A percentile compares a stretch with the other conserved stretches of the same genome.
These are phyloP conservation scores for Tremella fuciformis DNA, from an alignment of 768 basidiomycete species.

Conservation along the genomic window DNA sequence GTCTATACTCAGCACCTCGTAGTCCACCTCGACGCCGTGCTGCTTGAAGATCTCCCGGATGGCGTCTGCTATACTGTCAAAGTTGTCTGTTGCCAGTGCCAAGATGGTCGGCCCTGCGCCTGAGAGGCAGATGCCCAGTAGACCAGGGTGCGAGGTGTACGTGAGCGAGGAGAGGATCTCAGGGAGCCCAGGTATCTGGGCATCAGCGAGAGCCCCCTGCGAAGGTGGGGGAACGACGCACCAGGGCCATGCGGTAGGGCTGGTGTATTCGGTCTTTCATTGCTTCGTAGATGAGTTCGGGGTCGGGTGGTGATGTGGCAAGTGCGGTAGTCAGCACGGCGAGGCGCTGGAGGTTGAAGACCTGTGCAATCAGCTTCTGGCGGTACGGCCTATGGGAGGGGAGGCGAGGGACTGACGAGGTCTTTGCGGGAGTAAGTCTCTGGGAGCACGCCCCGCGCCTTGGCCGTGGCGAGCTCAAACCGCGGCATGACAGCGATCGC, in stretches of 20 bases:
- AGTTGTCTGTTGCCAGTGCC: constrained; percentile 81
- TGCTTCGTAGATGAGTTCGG: constrained; percentile 95
- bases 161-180: constrained; percentile 87
- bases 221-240: constrained; percentile 53
- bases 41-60: constrained; percentile 70
- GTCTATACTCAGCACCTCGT: constrained; percentile 76
- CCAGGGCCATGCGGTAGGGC: constrained; percentile 84
- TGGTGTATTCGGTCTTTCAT: constrained; percentile 99
- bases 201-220: neutral
- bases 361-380: constrained; percentile 56
- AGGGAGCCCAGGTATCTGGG: constrained; percentile 89
- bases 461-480: constrained; percentile 95
- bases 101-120: constrained; percentile 97
- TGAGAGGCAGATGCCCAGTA: constrained; percentile 94
- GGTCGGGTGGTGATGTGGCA: constrained; percentile 82
- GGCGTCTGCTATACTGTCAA: constrained; percentile 78
- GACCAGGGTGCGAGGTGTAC: constrained; percentile 82
- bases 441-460: constrained; percentile 86
- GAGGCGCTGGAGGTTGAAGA: constrained; percentile 94
- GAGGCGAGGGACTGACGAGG: constrained; percentile 61
- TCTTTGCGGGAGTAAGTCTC: constrained; percentile 80
- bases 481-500: constrained; percentile 91
- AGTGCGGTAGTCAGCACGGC: constrained; percentile 95
- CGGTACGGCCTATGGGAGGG: neutral
- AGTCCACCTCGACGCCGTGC: constrained; percentile 77